Percentiles rank a stretch among this genome's conserved stretches.
Conservation (phyloP, 169 alveolate genomes). For the Cryptosporidium meleagridis region DNA sequence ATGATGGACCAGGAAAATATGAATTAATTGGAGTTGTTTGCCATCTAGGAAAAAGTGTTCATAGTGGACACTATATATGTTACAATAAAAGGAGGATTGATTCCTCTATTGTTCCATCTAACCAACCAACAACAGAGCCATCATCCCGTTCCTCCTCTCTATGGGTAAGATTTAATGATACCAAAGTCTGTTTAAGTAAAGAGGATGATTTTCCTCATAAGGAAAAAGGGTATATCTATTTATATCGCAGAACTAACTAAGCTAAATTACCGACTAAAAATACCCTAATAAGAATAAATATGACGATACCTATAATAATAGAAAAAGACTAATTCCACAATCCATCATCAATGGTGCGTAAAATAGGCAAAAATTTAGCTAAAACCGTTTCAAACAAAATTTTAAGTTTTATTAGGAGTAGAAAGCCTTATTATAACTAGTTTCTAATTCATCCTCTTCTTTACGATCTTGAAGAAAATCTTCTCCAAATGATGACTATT, state of each 20-base stretch:
- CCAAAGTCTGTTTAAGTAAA: conserved; percentile 13
- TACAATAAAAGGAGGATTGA: conserved; percentile 77
- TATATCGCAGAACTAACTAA: conserved; percentile 35
- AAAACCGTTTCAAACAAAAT: neutral
- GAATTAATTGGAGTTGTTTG: conserved; percentile 85
- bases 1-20: conserved; percentile 79
- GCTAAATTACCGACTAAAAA: neutral
- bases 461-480: conserved; percentile 74
- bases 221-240: conserved; percentile 46
- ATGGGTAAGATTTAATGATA: conserved; percentile 64
- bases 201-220: conserved; percentile 17
- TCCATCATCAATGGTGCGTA: neutral
- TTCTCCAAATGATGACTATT: conserved; percentile 86
- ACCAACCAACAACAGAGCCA: no score
- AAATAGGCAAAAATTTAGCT: neutral
- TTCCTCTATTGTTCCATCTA: neutral
- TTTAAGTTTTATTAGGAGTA: neutral
- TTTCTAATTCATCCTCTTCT: neutral
- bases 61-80: conserved; percentile 89
- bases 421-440: neutral
- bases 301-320: neutral
- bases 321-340: no score
- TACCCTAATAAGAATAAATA: neutral
- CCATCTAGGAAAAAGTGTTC: conserved; percentile 88
- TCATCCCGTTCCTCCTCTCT: neutral